These are phyloP conservation scores for Hemileccinum rubropunctum DNA, from an alignment of 768 basidiomycete genomes.

Conservation along the genomic window DNA sequence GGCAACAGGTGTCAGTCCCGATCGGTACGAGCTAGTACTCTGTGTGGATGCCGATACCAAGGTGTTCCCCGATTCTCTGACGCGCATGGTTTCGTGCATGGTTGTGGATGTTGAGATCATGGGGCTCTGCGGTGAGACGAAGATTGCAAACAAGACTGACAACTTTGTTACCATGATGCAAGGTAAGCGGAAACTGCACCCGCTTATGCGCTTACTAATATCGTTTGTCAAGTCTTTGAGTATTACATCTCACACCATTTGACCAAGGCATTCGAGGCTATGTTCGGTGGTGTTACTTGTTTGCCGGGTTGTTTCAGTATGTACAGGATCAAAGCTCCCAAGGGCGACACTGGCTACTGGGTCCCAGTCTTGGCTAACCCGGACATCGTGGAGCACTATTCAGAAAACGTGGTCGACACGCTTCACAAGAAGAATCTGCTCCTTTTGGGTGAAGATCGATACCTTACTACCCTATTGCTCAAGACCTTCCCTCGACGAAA, in stretches of 20 bases:
- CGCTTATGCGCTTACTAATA: constrained; percentile 8
- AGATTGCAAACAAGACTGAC: constrained; percentile 98
- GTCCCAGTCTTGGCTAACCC: constrained; percentile 98
- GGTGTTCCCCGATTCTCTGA: constrained; percentile 97
- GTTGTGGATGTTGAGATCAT: constrained; percentile 96
- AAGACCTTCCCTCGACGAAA: constrained; percentile 99
- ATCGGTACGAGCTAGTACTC: constrained; percentile 91
- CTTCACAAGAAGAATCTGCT: constrained; percentile 99
- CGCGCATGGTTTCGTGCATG: constrained; percentile 96
- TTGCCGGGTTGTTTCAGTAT: constrained; percentile 99
- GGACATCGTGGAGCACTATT: constrained; percentile 98
- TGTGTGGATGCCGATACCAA: constrained; percentile 99
- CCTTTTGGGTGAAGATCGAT: constrained; percentile 98
- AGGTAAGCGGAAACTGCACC: constrained; percentile 53
- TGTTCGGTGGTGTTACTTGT: constrained; percentile 99
- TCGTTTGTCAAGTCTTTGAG: constrained; percentile 74
- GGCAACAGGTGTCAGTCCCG: constrained; percentile 91
- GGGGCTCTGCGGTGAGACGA: constrained; percentile 99
- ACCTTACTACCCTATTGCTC: constrained; percentile 93
- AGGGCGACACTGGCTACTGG: constrained; percentile 94
- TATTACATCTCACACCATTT: constrained; percentile 99
- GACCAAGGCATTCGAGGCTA: constrained; percentile 99
- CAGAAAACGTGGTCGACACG: constrained; percentile 98
- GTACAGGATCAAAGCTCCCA: constrained; percentile 99
- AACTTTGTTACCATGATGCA: constrained; percentile 99